Evolutionary conservation across 2,329 filamentous ascomycete genomes (phyloP), one percentile per base, ranked within the genome.

Genomic region (Xylaria sp.): DNA sequence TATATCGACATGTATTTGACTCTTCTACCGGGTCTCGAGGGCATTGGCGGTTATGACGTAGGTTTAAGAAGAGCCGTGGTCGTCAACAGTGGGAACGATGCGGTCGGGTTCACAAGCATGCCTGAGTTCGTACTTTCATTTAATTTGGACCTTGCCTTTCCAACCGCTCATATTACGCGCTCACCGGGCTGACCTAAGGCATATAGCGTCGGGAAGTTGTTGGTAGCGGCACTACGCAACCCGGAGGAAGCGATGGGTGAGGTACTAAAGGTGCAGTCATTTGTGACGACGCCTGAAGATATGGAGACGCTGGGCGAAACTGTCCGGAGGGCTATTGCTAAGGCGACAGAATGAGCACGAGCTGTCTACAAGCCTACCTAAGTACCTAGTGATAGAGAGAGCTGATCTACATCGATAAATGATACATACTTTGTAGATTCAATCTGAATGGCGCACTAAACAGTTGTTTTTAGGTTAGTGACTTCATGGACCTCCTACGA

Each of bases 101-200:
- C 82, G 69, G 84, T 93, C 69, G 90, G 89, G 44, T 87, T 94
- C 74, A 93, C 90, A 2, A 91, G 89, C 1, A 92, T 92, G 88
- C 82, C 83, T 25, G 92, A 94, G 90, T 91, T 80, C 81, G 88
- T 84, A 56, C 57, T 55, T 39, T 25, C 9, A n/a, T 44, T 46
- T 9, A 23, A 23, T 1, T 41, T 41, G 8, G 7, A 8, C 13
- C 32, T 39, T 55, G 34, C 18, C 20, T 20, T 37, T 39, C 20
- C 8, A 20, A n/a, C 23, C 23, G 3, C 23, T 25, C 23, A 25
- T 25, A 25, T 25, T 25, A 25, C 23, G 23, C 23, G 23, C 23
- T 12, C 20, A 55, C 13, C 10, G 52, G 15, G 34, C 63, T 63
- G 34, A 69, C 57, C 65, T 28, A 73, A 48, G 15, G 46, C 12